Evolutionary conservation across 768 basidiomycete genomes (phyloP).

Genomic region (Mycena pura): DNA sequence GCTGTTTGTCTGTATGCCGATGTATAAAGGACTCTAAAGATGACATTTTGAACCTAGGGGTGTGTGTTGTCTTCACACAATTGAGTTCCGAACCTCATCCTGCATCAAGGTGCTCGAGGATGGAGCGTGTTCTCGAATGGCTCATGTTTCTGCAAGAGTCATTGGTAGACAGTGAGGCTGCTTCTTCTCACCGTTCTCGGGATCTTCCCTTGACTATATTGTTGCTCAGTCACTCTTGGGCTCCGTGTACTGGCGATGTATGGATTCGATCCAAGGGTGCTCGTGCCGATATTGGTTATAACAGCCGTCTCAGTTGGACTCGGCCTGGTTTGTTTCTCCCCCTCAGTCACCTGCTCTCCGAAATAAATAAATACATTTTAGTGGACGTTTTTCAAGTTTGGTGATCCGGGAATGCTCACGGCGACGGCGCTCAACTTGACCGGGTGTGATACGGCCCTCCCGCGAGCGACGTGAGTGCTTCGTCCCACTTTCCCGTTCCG

Average conservation of each 20-base stretch:
- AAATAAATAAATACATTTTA: not conserved
- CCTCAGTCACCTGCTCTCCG: not conserved
- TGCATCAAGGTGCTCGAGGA: conserved; percentile 13
- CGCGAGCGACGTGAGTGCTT: conserved; percentile 8
- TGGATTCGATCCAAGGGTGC: conserved; percentile 3
- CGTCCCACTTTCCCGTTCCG: not conserved
- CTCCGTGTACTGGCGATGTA: conserved; percentile 22
- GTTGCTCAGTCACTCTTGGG: conserved; percentile 3
- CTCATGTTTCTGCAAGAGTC: conserved; percentile 8
- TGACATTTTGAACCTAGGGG: not conserved
- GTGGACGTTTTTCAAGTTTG: conserved; percentile 21
- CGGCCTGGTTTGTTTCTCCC: conserved; percentile 3
- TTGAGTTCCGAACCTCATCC: too few relatives aligned
- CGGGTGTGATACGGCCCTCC: conserved; percentile 24
- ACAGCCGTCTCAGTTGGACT: not conserved
- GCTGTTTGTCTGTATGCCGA: not conserved
- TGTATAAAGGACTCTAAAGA: too few relatives aligned
- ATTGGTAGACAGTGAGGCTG: conserved; percentile 8
- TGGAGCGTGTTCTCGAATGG: conserved; percentile 10
- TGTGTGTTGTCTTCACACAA: not conserved
- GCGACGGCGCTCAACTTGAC: conserved; percentile 6
- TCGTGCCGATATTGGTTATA: not conserved
- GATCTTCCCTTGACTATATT: not conserved
- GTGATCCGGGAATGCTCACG: conserved; percentile 14
- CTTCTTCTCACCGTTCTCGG: not conserved